Evolutionary conservation across 805 yeast genomes (phyloP).

Genomic region (Wickerhamiella occidentalis): DNA sequence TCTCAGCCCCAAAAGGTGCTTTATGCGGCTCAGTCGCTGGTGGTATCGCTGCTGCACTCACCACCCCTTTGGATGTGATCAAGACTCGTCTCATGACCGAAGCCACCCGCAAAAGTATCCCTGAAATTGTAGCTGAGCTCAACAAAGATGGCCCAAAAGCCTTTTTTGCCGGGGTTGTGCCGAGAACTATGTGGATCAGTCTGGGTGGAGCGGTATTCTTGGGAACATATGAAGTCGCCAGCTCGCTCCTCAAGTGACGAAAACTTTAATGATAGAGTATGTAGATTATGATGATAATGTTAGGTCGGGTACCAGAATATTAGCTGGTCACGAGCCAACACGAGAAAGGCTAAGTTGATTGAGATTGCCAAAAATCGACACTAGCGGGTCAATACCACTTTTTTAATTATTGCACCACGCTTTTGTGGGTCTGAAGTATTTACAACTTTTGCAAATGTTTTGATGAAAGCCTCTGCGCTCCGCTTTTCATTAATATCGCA

Average conservation of each 20-base stretch:
- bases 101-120: slow-evolving; percentile 37
- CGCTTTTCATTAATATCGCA: slow-evolving; percentile 18
- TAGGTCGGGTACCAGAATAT: not conserved
- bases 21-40: slow-evolving; percentile 89
- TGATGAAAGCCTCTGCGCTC: slow-evolving; percentile 2
- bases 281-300: not conserved
- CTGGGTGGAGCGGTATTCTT: slow-evolving; percentile 97
- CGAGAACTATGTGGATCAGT: slow-evolving; percentile 94
- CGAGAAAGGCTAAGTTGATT: too few relatives aligned
- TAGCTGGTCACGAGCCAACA: too few relatives aligned
- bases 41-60: slow-evolving; percentile 85
- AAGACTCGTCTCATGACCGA: slow-evolving; percentile 85
- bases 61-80: slow-evolving; percentile 89
- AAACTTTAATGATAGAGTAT: not conserved
- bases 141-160: slow-evolving; percentile 54
- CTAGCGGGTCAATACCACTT: not conserved
- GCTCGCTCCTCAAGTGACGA: not conserved
- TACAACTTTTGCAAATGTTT: slow-evolving; percentile 7
- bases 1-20: slow-evolving; percentile 67
- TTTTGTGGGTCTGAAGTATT: slow-evolving; percentile 1
- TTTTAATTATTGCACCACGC: not conserved
- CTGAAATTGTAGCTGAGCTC: slow-evolving; percentile 39
- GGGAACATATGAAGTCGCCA: slow-evolving; percentile 66
- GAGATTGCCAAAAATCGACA: not conserved
- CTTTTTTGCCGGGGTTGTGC: slow-evolving; percentile 79